Evolutionary conservation across 371 early-diverging fungal species (phyloP).

Genomic region (Apophysomyces variabilis): DNA sequence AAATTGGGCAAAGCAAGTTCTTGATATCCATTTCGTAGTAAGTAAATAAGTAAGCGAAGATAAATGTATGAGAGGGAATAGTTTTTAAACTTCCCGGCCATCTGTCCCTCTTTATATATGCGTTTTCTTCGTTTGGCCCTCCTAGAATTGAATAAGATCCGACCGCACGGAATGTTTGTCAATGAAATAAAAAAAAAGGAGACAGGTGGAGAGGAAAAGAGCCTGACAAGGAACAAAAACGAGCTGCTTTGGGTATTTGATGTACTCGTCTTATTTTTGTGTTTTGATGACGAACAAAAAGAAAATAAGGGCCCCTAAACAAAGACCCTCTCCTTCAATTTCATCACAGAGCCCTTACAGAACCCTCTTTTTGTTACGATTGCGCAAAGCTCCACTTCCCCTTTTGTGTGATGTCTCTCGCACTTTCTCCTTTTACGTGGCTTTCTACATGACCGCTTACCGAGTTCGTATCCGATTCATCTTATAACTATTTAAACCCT

Average conservation of each 20-base stretch:
- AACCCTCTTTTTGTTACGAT: constrained; percentile 5
- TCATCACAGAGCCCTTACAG: constrained; percentile 9
- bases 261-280: neutral
- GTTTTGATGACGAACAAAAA: constrained; percentile 2
- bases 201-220: too few relatives aligned
- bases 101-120: neutral
- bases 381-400: constrained; percentile 3
- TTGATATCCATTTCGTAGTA: constrained; percentile 37
- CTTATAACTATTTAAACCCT: neutral
- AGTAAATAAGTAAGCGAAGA: neutral
- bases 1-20: constrained; percentile 37
- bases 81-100: neutral
- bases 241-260: neutral
- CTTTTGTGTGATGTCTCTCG: constrained; percentile 10
- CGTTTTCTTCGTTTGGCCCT: neutral
- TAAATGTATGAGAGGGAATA: constrained; percentile 8
- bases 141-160: constrained; percentile 6
- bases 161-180: constrained; percentile 9
- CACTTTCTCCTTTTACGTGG: constrained; percentile 9
- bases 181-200: neutral
- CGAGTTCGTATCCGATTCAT: constrained; percentile 6
- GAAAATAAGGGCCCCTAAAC: neutral
- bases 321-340: neutral
- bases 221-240: constrained; percentile 2
- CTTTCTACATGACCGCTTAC: constrained; percentile 8